Base-by-base conservation (phyloP, 768 basidiomycete species). In the Mycena capillaripes region DNA sequence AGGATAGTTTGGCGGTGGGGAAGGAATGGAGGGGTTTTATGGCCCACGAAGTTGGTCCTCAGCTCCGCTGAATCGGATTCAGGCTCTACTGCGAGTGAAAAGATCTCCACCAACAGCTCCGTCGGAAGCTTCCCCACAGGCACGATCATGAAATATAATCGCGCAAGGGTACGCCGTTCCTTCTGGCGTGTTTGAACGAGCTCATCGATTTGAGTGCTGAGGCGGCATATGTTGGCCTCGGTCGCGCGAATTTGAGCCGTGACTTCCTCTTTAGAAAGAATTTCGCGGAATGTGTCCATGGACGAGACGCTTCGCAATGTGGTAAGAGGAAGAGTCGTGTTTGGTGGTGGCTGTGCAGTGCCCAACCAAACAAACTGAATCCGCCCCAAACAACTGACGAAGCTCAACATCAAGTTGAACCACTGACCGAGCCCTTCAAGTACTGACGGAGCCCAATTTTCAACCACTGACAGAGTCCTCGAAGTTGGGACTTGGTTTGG, bases 81-180 rank as follows among this genome's bases (percentile, higher is more conserved):
- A 21, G 66, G 25, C 4, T 36, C 32, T 2, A 38, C 9, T 27
- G 30, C 56, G 36, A 58, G 38, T 2, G 25, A 8, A 29, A 69
- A 69, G 14, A 69, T 55, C 59, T 69, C 59, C 34, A 69, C 40
- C 29, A 69, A 21, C 2, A 69, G 16, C n/a, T 69, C 68, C 21
- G 60, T 62, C 6, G 68, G 52, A 8, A 69, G 60, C 38, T 23
- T 55, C 21, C 68, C 68, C 23, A 69, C 48, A 1, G 66, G 60
- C 1, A 38, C 10, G 4, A 61, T n/a, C 40, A 55, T 55, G 38
- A 60, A 36, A 50, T 50, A 44, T 12, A 69, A 32, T 7, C 25
- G 36, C 27, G 25, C 68, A 14, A 69, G 60, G 14, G 48, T 69
- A 0, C 50, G 23, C 40, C 60, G 68, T 30, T 69, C 52, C 25